Evolutionary conservation across 345 rosid species (phyloP).

Genomic region (Populus simonii): DNA sequence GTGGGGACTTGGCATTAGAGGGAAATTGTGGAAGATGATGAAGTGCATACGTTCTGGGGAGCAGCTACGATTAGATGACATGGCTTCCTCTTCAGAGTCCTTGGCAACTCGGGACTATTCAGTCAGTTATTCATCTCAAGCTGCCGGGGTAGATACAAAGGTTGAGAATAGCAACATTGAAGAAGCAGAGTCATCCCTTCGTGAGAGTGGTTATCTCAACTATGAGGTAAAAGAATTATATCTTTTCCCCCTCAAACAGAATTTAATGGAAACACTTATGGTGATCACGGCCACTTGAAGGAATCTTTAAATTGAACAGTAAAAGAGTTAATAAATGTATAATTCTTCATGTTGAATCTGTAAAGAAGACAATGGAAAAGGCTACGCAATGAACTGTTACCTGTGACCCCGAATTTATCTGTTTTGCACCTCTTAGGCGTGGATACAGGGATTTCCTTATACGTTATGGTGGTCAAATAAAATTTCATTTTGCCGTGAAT

Average conservation of each 20-base stretch:
- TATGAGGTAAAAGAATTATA: conserved; percentile 44
- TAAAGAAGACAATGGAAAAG: background rate
- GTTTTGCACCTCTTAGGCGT: background rate
- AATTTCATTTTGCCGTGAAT: background rate
- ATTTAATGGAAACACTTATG: background rate
- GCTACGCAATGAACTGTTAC: background rate
- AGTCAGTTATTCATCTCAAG: conserved; percentile 61
- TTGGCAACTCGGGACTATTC: conserved; percentile 75
- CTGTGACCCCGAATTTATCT: background rate
- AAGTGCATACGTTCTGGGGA: conserved; percentile 66
- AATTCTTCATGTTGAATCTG: background rate
- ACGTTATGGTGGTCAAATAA: background rate
- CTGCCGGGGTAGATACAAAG: conserved; percentile 56
- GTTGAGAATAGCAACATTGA: conserved; percentile 68
- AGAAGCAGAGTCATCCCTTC: conserved; percentile 77
- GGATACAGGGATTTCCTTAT: background rate
- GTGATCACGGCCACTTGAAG: background rate
- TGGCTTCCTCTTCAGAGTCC: conserved; percentile 60
- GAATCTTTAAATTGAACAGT: background rate
- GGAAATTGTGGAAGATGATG: conserved; percentile 56
- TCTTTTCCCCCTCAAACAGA: background rate
- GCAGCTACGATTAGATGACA: conserved; percentile 46
- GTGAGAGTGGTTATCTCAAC: conserved; percentile 76
- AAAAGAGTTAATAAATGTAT: background rate
- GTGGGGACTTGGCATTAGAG: conserved; percentile 30